These are phyloP conservation scores for Primulina huaijiensis DNA, from an alignment of 257 asterid genomes.

Conservation along the genomic window DNA sequence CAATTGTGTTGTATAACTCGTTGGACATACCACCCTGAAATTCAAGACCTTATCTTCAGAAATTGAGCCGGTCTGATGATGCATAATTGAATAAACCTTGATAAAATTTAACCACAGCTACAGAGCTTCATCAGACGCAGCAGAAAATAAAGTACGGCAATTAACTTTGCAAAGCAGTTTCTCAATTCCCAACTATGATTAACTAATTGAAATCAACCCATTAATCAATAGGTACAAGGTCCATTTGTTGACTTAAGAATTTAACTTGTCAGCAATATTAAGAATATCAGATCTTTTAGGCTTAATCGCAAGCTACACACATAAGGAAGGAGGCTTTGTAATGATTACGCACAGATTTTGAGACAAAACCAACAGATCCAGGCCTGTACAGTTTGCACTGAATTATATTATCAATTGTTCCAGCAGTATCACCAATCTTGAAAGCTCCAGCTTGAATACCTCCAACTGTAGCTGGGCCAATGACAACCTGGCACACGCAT, in stretches of 20 bases:
- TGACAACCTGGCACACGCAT: constrained; percentile 59
- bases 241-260: neutral
- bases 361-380: constrained; percentile 97
- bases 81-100: constrained; percentile 4
- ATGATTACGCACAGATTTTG: constrained; percentile 78
- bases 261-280: neutral
- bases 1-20: constrained; percentile 87
- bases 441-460: constrained; percentile 99
- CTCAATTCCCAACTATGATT: neutral
- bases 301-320: constrained; percentile 10
- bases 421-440: constrained; percentile 98
- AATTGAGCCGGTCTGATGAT: constrained; percentile 16
- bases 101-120: neutral
- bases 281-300: neutral
- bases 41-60: constrained; percentile 27
- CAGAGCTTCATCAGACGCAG: constrained; percentile 13
- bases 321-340: constrained; percentile 8
- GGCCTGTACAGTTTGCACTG: constrained; percentile 97
- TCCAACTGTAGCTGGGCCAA: constrained; percentile 99
- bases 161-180: constrained; percentile 7
- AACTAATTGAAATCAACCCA: neutral
- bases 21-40: constrained; percentile 99
- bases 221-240: constrained; percentile 11
- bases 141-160: constrained; percentile 2
- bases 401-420: constrained; percentile 92